These are phyloP conservation scores for Neopestalotiopsis sp. DNA, from an alignment of 2,329 filamentous ascomycete species.

Conservation along the genomic window DNA sequence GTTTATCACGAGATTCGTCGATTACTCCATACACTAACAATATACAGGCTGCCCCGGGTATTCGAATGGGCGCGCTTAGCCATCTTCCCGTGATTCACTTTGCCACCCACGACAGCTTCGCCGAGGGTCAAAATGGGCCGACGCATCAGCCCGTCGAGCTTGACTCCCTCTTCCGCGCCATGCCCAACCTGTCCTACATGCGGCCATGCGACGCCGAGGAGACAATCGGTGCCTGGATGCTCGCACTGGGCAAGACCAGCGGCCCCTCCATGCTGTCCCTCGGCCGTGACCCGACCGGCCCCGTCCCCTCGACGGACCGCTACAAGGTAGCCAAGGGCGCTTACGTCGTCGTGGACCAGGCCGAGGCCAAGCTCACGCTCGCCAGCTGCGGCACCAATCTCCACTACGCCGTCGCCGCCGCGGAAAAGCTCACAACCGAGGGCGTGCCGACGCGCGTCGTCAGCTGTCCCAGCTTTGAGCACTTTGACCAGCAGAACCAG, in stretches of 20 bases:
- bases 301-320: constrained; percentile 37
- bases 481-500: constrained; percentile 46
- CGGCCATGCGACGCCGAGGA: constrained; percentile 60
- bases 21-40: not conserved
- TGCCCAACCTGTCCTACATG: constrained; percentile 60
- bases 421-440: constrained; percentile 40
- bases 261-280: constrained; percentile 49
- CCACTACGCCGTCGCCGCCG: constrained; percentile 47
- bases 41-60: constrained; percentile 47
- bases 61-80: constrained; percentile 59
- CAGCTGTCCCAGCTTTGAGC: constrained; percentile 49
- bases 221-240: constrained; percentile 48
- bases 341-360: constrained; percentile 41
- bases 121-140: constrained; percentile 58
- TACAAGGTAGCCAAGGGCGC: constrained; percentile 43
- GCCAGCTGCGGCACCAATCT: constrained; percentile 44
- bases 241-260: constrained; percentile 38
- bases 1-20: not conserved
- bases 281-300: constrained; percentile 44
- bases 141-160: constrained; percentile 62
- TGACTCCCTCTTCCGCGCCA: constrained; percentile 54
- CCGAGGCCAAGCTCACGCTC: constrained; percentile 42
- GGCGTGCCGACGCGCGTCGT: constrained; percentile 45
- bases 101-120: constrained; percentile 60
- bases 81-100: constrained; percentile 54